phyloP scores from a whole-genome alignment of 345 rosid genomes.

The Citropsis articulata region DNA sequence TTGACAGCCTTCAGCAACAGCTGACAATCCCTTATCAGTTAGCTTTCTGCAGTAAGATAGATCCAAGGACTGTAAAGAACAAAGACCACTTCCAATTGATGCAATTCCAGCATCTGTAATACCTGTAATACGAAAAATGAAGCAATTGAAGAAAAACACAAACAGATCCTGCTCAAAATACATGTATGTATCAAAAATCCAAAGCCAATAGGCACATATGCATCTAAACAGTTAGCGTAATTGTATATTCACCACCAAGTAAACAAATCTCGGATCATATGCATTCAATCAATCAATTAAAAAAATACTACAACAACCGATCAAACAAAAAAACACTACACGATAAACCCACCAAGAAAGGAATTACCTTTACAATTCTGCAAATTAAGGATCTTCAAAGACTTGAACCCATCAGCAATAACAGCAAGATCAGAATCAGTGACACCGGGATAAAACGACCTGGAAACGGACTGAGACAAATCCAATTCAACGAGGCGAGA shows the following conservation, averaged over 20 bases:
- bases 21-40: slow-evolving; percentile 73
- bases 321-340: not conserved
- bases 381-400: slow-evolving; percentile 54
- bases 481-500: slow-evolving; percentile 66
- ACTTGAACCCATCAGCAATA: slow-evolving; percentile 63
- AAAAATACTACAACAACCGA: not conserved
- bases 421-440: slow-evolving; percentile 84
- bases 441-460: slow-evolving; percentile 88
- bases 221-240: not conserved
- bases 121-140: slow-evolving; percentile 37
- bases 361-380: slow-evolving; percentile 68
- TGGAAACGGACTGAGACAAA: slow-evolving; percentile 85
- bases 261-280: not conserved
- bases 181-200: not conserved
- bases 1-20: slow-evolving; percentile 74
- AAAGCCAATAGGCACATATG: not conserved
- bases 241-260: not conserved
- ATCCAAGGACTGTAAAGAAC: slow-evolving; percentile 74
- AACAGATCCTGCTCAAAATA: not conserved
- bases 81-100: slow-evolving; percentile 62
- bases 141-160: not conserved
- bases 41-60: slow-evolving; percentile 86
- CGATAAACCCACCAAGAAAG: not conserved
- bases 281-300: not conserved
- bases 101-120: slow-evolving; percentile 75